Conservation (phyloP, 2,329 filamentous ascomycete species). For the Huntiella decipiens region DNA sequence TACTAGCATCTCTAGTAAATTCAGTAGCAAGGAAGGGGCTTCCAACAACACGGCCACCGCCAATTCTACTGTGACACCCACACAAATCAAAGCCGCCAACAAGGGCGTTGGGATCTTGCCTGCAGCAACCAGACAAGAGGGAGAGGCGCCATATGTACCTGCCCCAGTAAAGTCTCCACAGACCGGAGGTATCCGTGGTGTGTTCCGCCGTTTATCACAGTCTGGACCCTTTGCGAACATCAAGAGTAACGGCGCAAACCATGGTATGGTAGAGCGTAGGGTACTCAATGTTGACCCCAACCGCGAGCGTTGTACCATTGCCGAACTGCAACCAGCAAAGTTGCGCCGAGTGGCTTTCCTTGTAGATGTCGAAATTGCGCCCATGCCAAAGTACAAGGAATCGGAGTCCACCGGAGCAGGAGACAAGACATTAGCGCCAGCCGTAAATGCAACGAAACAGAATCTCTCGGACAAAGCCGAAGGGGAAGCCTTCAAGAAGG, state of each 20-base stretch:
- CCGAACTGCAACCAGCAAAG: constrained; percentile 63
- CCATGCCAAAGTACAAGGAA: constrained; percentile 49
- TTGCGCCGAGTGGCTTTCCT: constrained; percentile 81
- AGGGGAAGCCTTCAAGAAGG: constrained; percentile 8
- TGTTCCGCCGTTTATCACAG: constrained; percentile 66
- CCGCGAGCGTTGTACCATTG: constrained; percentile 59
- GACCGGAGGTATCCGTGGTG: constrained; percentile 54
- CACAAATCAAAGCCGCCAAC: constrained; percentile 5
- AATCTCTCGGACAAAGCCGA: constrained; percentile 8
- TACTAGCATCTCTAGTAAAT: constrained; percentile 80
- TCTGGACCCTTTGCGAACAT: constrained; percentile 30
- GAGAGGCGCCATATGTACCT: constrained; percentile 50
- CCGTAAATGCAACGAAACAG: neutral
- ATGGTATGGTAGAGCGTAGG: constrained; percentile 59
- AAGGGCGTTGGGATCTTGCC: constrained; percentile 40
- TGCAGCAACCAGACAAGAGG: constrained; percentile 34
- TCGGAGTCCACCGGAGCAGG: neutral
- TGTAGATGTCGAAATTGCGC: constrained; percentile 92
- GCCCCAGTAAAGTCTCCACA: constrained; percentile 51
- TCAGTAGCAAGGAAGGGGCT: constrained; percentile 34
- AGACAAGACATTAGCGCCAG: neutral
- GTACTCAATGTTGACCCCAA: constrained; percentile 71
- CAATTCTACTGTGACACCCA: constrained; percentile 15
- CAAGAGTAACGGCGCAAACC: constrained; percentile 27
- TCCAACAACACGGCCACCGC: constrained; percentile 16